A percentile compares a stretch with the other conserved stretches of the same genome.
phyloP scores from a whole-genome alignment of 2,329 filamentous ascomycete species.

The Alternaria sp. region DNA sequence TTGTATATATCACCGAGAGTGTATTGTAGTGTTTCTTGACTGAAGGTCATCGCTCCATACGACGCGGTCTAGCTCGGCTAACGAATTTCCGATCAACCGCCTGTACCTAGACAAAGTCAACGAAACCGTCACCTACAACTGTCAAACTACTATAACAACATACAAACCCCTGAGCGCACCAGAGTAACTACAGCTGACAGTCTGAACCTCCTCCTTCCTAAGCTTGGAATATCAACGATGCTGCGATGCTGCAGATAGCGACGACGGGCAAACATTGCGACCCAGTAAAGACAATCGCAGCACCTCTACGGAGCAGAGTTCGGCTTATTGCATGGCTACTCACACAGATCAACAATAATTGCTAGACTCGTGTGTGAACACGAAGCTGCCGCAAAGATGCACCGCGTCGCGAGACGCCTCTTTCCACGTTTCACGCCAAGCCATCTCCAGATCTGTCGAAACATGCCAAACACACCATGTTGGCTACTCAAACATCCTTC shows the following conservation, averaged over 20 bases:
- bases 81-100: background rate
- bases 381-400: background rate
- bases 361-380: background rate
- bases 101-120: background rate
- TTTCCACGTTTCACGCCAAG: constrained; percentile 6
- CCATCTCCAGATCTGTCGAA: constrained; percentile 2
- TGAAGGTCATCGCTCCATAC: background rate
- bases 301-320: background rate
- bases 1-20: background rate
- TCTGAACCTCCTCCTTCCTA: background rate
- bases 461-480: constrained; percentile 5
- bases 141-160: background rate
- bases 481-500: constrained; percentile 1
- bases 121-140: background rate
- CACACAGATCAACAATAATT: background rate
- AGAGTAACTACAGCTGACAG: background rate
- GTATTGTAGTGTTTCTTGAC: background rate
- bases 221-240: background rate
- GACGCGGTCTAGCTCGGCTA: background rate
- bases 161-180: background rate
- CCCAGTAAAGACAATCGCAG: background rate
- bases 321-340: background rate
- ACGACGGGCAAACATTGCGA: background rate
- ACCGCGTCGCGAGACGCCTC: constrained; percentile 1
- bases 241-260: background rate